phyloP scores from a whole-genome alignment of 116 monocot genomes.

The Zostera marina region DNA sequence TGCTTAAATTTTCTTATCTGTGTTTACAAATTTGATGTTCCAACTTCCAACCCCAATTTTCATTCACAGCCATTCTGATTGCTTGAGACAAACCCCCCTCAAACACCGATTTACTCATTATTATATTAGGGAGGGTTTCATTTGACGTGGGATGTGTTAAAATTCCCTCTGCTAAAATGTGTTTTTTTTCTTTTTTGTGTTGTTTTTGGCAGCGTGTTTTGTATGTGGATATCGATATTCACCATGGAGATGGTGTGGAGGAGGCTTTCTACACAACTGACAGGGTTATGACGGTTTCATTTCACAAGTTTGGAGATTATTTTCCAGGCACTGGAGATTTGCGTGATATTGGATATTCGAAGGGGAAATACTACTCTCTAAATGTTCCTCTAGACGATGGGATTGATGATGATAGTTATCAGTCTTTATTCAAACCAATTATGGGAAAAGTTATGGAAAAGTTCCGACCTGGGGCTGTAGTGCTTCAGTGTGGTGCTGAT shows the following conservation, averaged over 20 bases:
- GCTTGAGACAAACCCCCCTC: too few species aligned
- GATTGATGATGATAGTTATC: conserved; percentile 89
- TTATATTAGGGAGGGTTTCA: too few species aligned
- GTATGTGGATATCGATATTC: conserved; percentile 92
- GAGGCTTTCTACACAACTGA: conserved; percentile 93
- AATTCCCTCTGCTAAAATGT: too few species aligned
- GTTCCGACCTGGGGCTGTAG: conserved; percentile 74
- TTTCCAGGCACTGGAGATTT: conserved; percentile 85
- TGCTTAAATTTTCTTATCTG: too few species aligned
- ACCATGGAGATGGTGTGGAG: conserved; percentile 96
- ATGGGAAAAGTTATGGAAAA: conserved; percentile 87
- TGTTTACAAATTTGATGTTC: too few species aligned
- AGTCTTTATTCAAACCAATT: conserved; percentile 75
- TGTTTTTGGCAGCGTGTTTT: conserved; percentile 60
- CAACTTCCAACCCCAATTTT: too few species aligned
- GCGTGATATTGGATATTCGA: conserved; percentile 51
- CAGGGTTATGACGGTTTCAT: conserved; percentile 96
- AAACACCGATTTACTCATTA: too few species aligned
- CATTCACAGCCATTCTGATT: too few species aligned
- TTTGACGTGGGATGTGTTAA: too few species aligned
- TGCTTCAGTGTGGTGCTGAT: conserved; percentile 92
- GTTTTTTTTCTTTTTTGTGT: not conserved
- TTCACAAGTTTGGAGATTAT: conserved; percentile 93
- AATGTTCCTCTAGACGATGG: conserved; percentile 90
- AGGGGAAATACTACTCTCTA: conserved; percentile 71